A percentile compares a stretch with the other conserved stretches of the same genome.
Evolutionary conservation across 2,329 filamentous ascomycete species (phyloP).

Genomic region (Cordyceps tenuipes): DNA sequence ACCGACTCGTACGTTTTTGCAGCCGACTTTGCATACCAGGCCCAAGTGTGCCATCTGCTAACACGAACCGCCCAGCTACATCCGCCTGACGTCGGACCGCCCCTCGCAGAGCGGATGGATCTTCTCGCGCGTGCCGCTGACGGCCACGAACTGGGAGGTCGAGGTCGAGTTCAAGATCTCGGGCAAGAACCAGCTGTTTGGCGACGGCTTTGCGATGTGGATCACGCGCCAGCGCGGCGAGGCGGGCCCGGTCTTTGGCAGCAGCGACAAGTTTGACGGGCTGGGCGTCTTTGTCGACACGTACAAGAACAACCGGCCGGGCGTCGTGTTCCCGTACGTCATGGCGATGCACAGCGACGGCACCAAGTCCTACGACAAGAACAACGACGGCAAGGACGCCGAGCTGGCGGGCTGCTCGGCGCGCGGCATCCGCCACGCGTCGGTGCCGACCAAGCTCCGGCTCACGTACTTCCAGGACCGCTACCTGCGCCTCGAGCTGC

Average conservation of each 20-base stretch:
- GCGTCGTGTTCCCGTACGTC: conserved; percentile 91
- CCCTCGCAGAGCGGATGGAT: conserved; percentile 89
- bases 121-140: conserved; percentile 87
- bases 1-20: conserved; percentile 52
- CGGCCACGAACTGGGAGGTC: conserved; percentile 98
- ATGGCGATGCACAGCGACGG: conserved; percentile 98
- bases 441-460: conserved; percentile 72
- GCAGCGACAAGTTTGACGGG: conserved; percentile 81
- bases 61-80: conserved; percentile 52
- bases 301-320: conserved; percentile 98
- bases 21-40: background rate
- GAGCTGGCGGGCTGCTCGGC: conserved; percentile 95
- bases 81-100: conserved; percentile 84
- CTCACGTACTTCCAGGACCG: conserved; percentile 97
- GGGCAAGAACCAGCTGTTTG: conserved; percentile 81
- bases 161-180: conserved; percentile 93
- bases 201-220: conserved; percentile 97
- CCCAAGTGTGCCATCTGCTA: background rate
- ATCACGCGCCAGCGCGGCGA: conserved; percentile 85
- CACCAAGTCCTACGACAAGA: conserved; percentile 80
- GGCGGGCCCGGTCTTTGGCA: conserved; percentile 78
- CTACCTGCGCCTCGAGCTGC: conserved; percentile 78
- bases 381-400: conserved; percentile 85
- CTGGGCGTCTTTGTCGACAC: conserved; percentile 95
- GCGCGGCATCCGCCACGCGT: conserved; percentile 74